Percentiles rank a stretch among this genome's conserved stretches.
Evolutionary conservation across 1,284 basidiomycete species (phyloP).

Genomic region (Trichosporon coremiiforme): DNA sequence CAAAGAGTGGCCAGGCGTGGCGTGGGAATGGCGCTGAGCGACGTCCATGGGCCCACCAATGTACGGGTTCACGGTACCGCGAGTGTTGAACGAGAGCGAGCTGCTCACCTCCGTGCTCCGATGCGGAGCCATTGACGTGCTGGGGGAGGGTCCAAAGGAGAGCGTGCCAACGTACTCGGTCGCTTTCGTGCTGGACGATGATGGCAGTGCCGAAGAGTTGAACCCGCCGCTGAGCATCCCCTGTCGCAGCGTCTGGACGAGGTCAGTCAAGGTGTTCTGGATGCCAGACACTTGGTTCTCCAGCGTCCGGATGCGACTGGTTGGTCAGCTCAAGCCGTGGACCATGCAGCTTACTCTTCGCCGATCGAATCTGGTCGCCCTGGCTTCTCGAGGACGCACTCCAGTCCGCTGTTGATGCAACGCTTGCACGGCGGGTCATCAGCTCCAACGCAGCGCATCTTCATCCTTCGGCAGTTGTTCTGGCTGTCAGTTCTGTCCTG

Average conservation of each 20-base stretch:
- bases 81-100: background rate
- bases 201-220: background rate
- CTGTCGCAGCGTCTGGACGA: constrained; percentile 61
- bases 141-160: background rate
- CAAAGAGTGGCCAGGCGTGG: constrained; percentile 5
- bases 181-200: constrained; percentile 8
- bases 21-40: constrained; percentile 7
- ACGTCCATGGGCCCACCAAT: background rate
- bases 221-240: constrained; percentile 31
- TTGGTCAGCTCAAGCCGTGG: background rate
- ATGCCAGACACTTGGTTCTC: constrained; percentile 82
- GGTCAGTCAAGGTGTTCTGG: constrained; percentile 73
- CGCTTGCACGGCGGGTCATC: constrained; percentile 92
- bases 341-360: constrained; percentile 64
- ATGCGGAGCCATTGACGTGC: background rate
- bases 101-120: background rate
- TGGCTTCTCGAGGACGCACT: constrained; percentile 89
- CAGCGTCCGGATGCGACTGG: constrained; percentile 81
- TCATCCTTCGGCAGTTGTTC: constrained; percentile 57
- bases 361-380: constrained; percentile 71
- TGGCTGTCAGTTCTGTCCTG: constrained; percentile 27
- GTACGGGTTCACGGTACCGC: background rate
- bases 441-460: constrained; percentile 69
- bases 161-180: too few species aligned
- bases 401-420: constrained; percentile 79